These are phyloP conservation scores for Penicillium janthinellum DNA, from an alignment of 2,329 filamentous ascomycete species.

Conservation along the genomic window DNA sequence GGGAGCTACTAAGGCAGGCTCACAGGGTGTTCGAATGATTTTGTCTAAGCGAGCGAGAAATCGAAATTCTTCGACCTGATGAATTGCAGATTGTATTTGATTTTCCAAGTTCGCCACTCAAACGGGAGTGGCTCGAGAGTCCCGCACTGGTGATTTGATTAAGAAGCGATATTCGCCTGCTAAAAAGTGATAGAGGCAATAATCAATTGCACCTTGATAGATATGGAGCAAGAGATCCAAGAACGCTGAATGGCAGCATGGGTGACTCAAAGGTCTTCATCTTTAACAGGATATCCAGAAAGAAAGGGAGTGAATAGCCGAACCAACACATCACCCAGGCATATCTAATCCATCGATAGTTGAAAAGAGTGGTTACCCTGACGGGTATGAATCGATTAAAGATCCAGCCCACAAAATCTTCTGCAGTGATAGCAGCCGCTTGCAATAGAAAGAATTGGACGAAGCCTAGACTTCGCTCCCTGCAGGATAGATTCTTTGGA, in stretches of 20 bases:
- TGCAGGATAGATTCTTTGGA: not conserved
- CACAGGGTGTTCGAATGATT: not conserved
- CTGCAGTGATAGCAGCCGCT: not conserved
- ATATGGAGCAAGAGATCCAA: not conserved
- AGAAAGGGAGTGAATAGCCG: not conserved
- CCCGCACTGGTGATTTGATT: not conserved
- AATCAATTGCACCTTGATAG: not conserved
- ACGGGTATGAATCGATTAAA: not conserved
- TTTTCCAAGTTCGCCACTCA: not conserved
- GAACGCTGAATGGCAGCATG: not conserved
- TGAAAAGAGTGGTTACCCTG: not conserved
- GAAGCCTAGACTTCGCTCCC: not conserved
- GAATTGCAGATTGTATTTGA: not conserved
- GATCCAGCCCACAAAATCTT: not conserved
- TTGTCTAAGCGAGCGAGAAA: not conserved
- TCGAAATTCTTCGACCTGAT: not conserved
- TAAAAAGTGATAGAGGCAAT: not conserved
- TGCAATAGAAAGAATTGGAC: not conserved
- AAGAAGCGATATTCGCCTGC: not conserved
- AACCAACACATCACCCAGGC: not conserved
- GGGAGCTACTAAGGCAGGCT: not conserved
- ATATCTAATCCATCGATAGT: not conserved
- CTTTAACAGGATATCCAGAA: not conserved
- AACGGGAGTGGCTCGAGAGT: not conserved
- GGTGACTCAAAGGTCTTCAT: not conserved